Conservation (phyloP, 2,329 filamentous ascomycete species). For the Ophiocordyceps camponoti-floridani region DNA sequence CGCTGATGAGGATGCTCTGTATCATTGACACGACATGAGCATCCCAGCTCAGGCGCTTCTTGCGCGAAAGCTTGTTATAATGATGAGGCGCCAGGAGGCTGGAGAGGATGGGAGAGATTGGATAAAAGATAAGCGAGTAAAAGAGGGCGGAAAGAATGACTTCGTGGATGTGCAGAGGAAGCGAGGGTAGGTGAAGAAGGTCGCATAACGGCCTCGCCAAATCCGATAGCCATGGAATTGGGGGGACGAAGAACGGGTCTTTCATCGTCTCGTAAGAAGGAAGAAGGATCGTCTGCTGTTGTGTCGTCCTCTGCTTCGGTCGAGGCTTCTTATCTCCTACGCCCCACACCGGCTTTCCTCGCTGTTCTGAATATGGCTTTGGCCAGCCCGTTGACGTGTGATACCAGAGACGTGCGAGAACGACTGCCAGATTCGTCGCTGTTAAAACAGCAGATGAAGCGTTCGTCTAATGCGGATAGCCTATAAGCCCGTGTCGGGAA, state of each 20-base stretch:
- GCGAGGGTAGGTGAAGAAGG: conserved; percentile 39
- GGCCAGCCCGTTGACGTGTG: too few species aligned
- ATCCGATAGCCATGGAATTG: conserved; percentile 36
- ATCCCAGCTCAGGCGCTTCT: conserved; percentile 60
- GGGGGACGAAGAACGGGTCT: conserved; percentile 52
- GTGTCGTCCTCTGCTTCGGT: too few species aligned
- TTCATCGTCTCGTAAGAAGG: conserved; percentile 42
- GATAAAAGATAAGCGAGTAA: conserved; percentile 50
- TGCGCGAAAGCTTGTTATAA: conserved; percentile 46
- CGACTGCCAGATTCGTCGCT: too few species aligned
- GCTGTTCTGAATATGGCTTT: too few species aligned
- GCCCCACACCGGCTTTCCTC: too few species aligned
- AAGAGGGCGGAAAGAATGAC: conserved; percentile 45
- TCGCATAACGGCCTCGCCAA: conserved; percentile 48
- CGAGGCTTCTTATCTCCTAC: too few species aligned
- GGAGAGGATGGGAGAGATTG: conserved; percentile 51
- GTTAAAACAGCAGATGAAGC: too few species aligned
- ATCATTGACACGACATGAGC: conserved; percentile 72
- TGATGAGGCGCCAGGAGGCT: conserved; percentile 39
- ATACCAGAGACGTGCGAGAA: too few species aligned
- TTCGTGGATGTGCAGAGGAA: conserved; percentile 66
- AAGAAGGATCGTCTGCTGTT: too few species aligned
- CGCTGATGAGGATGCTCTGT: conserved; percentile 57
- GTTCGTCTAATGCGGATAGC: too few species aligned
- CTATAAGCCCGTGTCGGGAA: too few species aligned